phyloP scores from a whole-genome alignment of 441 rosid genomes.

The Manihot esculenta region DNA sequence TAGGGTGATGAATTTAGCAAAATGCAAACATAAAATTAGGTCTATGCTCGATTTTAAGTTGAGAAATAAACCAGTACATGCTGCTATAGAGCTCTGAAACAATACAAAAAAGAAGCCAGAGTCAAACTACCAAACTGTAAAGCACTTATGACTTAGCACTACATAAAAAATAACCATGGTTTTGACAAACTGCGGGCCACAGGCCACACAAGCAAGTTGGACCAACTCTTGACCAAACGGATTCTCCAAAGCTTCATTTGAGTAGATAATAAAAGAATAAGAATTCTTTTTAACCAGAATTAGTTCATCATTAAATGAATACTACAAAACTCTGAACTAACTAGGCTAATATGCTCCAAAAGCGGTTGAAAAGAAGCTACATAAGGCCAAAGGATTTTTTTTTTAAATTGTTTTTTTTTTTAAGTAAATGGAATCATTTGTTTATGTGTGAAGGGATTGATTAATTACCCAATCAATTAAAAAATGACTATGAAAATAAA shows the following conservation, averaged over 20 bases:
- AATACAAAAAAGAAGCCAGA: background rate
- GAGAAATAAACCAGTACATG: background rate
- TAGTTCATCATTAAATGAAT: background rate
- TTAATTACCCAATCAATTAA: background rate
- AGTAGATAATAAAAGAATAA: background rate
- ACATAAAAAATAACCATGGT: background rate
- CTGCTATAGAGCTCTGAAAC: background rate
- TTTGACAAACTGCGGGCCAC: background rate
- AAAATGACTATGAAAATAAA: background rate
- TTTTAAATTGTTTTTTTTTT: too few species aligned
- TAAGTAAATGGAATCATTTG: background rate
- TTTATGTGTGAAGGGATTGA: background rate
- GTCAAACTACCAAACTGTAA: background rate
- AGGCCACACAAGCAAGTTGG: background rate
- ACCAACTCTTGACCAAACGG: background rate
- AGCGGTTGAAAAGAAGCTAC: background rate
- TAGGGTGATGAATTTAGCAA: background rate
- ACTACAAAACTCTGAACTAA: background rate
- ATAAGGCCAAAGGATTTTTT: too few species aligned
- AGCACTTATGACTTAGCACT: too few species aligned
- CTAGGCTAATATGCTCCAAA: background rate
- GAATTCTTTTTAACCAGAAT: background rate
- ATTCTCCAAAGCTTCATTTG: slow-evolving; percentile 8
- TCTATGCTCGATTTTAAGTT: background rate
- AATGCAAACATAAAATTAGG: background rate